Base-by-base conservation (phyloP, 2,329 filamentous ascomycete species). In the Ascochyta fabae region DNA sequence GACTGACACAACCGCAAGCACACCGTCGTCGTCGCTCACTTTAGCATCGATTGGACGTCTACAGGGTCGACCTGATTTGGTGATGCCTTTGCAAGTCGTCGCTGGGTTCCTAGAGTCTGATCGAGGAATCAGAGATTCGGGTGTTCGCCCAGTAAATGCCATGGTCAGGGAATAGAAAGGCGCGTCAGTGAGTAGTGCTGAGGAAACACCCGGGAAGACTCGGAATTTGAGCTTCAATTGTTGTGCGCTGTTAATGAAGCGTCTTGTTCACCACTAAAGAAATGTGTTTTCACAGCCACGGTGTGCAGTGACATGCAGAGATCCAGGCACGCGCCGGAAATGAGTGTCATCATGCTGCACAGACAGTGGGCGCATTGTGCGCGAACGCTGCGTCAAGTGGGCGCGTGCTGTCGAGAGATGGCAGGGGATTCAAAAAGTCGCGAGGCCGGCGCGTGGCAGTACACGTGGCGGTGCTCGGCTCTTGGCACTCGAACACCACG, bases 51-150 rank as follows among this genome's bases (percentile, higher is more conserved):
- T 79, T 6, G 88, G 81, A 47, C 92, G 85, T 61, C 94, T 86
- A 78, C 95, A 99, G 10, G 91, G 90, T 45, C 87, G 84, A n/a
- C 95, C 95, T 64, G 83, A 86, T 26, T 86, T 83, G 4, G 92
- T 97, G 60, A 98, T 86, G 54, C 95, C 95, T 78, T 88, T 88
- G 77, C 95, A 99, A 73, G 93, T 97, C 12, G 88, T 89, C 1
- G 85, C 82, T 2, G 92, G 88, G 64, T 96, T 88, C 73, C 90
- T 91, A 47, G 92, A 96, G 80, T 97, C 93, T 68, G 87, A 87
- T 54, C 93, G 89, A 53, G 83, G 84, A 55, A 97, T 80, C 26
- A 89, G 79, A 19, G 90, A 88, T 79, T 97, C 93, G 61, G 94
- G 93, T 0, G 92, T 96, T 24, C 64, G 61, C 29, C 70, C 71